These are phyloP conservation scores for Fusarium sp. DNA, from an alignment of 2,329 filamentous ascomycete genomes.

Conservation along the genomic window DNA sequence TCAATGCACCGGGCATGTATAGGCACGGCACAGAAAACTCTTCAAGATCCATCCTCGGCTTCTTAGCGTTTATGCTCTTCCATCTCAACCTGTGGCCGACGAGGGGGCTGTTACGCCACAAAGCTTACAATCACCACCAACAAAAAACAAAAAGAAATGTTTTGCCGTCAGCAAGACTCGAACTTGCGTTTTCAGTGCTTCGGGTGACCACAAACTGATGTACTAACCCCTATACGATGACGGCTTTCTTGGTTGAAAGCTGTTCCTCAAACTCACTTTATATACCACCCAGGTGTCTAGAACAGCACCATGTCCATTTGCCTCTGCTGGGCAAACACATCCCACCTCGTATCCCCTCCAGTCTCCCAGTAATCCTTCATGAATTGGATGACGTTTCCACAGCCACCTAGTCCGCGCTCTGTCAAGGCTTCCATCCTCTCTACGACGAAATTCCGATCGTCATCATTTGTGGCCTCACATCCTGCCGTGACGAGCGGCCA, in stretches of 20 bases:
- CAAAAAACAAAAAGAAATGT: background rate
- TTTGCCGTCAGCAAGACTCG: slow-evolving; percentile 12
- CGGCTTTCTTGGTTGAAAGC: background rate
- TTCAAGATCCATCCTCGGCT: too few species aligned
- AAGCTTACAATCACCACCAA: too few species aligned
- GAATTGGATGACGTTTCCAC: slow-evolving; percentile 9
- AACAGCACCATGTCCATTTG: slow-evolving; percentile 20
- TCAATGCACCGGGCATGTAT: too few species aligned
- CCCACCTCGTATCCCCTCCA: slow-evolving; percentile 13
- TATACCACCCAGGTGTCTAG: background rate
- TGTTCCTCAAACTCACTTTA: too few species aligned
- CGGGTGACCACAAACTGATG: background rate
- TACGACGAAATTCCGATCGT: background rate
- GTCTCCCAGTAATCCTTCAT: slow-evolving; percentile 26
- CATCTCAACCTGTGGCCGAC: too few species aligned
- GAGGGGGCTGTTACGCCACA: too few species aligned
- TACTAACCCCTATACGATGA: slow-evolving; percentile 14
- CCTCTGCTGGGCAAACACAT: slow-evolving; percentile 20
- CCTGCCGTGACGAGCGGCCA: slow-evolving; percentile 24
- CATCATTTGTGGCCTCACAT: slow-evolving; percentile 10
- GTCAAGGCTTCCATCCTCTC: slow-evolving; percentile 19
- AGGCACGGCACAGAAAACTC: too few species aligned
- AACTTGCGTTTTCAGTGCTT: slow-evolving; percentile 12
- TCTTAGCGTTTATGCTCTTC: too few species aligned
- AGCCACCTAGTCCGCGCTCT: slow-evolving; percentile 11